Base-by-base conservation (phyloP, 768 basidiomycete genomes). In the Tricholoma hemisulphureum region DNA sequence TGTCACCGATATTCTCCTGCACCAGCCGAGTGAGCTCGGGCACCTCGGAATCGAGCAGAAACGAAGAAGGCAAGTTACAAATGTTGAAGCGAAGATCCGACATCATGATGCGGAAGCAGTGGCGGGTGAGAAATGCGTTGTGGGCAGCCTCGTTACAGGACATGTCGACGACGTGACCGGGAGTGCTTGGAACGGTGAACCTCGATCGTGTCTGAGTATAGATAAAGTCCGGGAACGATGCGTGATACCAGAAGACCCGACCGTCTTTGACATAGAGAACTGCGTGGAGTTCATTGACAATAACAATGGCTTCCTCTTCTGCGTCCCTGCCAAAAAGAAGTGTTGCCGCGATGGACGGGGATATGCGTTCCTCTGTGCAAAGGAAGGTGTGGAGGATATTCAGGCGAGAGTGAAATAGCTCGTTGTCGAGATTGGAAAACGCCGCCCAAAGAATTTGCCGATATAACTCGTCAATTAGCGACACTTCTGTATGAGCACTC, bases 201-300 rank as follows among this genome's bases (percentile, higher is more conserved):
- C n/a, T n/a, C n/a, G n/a, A n/a, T n/a, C n/a, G n/a, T n/a, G n/a
- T n/a, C n/a, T n/a, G n/a, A n/a, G n/a, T n/a, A n/a, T n/a, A 64
- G 11, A 69, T 56, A 39, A 67, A 67, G 32, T 69, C 65, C 11
- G 58, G 57, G 35, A 65, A 66, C 8, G 65, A 67, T 20, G 63
- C 56, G 51, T 69, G 65, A 45, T 66, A 66, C 57, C 56, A 69
- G 31, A 61, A 57, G 11, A 67, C 51, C 1, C 18, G 52, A 9
- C 37, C 29, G 7, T 63, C 49, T 59, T 63, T 55, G 7, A 28
- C 43, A 10, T 67, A 66, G 11, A 69, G 65, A 13, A 67, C 63
- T 18, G 66, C 58, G 51, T 66, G 56, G 20, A 64, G 63, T 4
- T 50, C 41, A 9, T 32, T n/a, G 16, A 65, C 29, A 46, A 67